phyloP scores from a whole-genome alignment of 495 filamentous ascomycete species.

The Hyphodiscus hymeniophilus region DNA sequence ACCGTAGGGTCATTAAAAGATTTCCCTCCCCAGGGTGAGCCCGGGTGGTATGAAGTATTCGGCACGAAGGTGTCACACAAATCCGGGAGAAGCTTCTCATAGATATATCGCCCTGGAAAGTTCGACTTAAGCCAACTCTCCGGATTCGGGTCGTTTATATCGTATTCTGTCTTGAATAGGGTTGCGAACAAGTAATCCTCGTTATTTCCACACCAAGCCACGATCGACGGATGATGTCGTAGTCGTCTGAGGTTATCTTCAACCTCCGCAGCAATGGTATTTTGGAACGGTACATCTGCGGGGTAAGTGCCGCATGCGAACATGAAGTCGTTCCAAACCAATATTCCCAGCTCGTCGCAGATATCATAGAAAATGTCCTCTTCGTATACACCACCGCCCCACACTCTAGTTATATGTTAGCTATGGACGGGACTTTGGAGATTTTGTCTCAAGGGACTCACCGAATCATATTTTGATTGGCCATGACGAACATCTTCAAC shows the following conservation, averaged over 20 bases:
- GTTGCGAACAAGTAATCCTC: constrained; percentile 2
- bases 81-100: constrained; percentile 4
- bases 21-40: constrained; percentile 3
- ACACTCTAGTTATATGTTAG: no score
- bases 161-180: not conserved
- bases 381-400: constrained; percentile 54
- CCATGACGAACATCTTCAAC: not conserved
- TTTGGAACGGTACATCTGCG: constrained; percentile 52
- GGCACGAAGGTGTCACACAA: not conserved
- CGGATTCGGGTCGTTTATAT: not conserved
- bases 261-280: constrained; percentile 61
- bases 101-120: constrained; percentile 4
- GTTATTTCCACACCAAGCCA: constrained; percentile 77
- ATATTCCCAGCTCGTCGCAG: constrained; percentile 53
- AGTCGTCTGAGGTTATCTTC: constrained; percentile 63
- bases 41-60: not conserved
- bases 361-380: constrained; percentile 54
- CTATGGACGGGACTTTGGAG: no score
- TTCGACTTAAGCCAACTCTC: constrained; percentile 4
- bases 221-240: constrained; percentile 77
- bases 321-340: constrained; percentile 64
- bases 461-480: constrained; percentile 29
- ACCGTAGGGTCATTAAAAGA: constrained; percentile 1
- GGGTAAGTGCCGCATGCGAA: constrained; percentile 65
- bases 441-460: no score